Evolutionary conservation across 2,329 filamentous ascomycete genomes (phyloP), one percentile per base, ranked within the genome.

Genomic region (Penicillium occitanis): DNA sequence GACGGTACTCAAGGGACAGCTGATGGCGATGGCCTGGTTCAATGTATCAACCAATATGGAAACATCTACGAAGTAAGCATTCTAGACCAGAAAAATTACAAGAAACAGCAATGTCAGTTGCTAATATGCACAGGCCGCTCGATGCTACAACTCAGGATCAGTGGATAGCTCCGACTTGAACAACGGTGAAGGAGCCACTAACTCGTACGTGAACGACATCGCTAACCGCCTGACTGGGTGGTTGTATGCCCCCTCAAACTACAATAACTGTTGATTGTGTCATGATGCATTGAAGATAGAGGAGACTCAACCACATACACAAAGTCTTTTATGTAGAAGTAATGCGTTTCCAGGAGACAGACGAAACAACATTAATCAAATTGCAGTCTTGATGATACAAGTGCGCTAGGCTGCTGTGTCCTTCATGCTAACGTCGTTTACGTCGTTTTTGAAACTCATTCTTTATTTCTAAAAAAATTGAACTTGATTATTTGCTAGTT

Each of bases 171-270:
- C 64, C 4, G 11, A 66, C 7, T 51, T 66, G 13, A 63, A 63
- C 50, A 28, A 66, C 5, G 64, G 64, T 14, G 64, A 59, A 51
- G 64, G 51, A 25, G 59, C 64, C 11, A 66, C 64, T 7, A 17
- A 59, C 55, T 66, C 64, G 11, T 66, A 66, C n/a, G 59, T 66
- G 48, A 63, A 66, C 8, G 64, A 66, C 35, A 66, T 66, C 19
- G 64, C 59, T 25, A 66, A 63, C 42, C 48, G 64, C 17, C 37
- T 66, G 59, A 66, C 58, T 10, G 64, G 64, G 2, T 66, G 64
- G 64, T 17, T 66, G 44, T 63, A 66, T 58, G 40, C 59, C 19
- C 5, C 50, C 19, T 58, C 37, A 25, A 40, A 25, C 7, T 66
- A 28, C 17, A 17, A 37, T 10, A 66, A 44, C 60, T 66, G 64